phyloP scores from a whole-genome alignment of 495 filamentous ascomycete genomes.

The Podospora tetraspora region DNA sequence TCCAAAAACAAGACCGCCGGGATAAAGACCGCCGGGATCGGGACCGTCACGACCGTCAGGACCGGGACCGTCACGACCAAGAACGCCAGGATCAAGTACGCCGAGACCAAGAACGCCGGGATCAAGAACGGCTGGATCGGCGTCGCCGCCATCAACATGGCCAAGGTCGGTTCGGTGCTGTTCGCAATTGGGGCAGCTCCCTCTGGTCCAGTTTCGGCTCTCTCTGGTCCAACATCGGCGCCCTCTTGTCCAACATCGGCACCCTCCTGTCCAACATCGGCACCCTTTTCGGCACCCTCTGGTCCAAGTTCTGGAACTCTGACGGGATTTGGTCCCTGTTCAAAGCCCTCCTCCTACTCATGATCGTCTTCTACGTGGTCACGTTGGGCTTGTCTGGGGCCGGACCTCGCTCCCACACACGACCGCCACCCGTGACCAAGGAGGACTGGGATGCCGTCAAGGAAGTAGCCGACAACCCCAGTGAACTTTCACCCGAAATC shows the following conservation, averaged over 20 bases:
- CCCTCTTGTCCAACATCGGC: background rate
- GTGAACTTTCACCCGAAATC: background rate
- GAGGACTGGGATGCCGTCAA: background rate
- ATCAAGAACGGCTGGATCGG: background rate
- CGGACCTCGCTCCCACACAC: background rate
- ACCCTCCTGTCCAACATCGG: background rate
- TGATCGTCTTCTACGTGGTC: background rate
- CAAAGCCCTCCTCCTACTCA: background rate
- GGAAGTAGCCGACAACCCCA: background rate
- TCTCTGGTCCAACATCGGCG: background rate
- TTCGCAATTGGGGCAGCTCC: background rate
- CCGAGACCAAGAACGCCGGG: background rate
- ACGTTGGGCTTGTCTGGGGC: background rate
- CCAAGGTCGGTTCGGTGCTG: background rate
- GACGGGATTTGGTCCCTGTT: background rate
- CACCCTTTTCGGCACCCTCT: background rate
- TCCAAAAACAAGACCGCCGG: background rate
- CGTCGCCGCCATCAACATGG: background rate
- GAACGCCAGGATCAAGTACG: background rate
- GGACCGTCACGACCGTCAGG: background rate
- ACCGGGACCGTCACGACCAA: background rate
- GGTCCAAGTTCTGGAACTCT: background rate
- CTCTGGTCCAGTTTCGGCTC: background rate
- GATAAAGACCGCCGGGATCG: background rate
- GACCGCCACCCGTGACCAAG: background rate